Base-by-base conservation (phyloP, 2,329 filamentous ascomycete species). In the Neurospora sp. region DNA sequence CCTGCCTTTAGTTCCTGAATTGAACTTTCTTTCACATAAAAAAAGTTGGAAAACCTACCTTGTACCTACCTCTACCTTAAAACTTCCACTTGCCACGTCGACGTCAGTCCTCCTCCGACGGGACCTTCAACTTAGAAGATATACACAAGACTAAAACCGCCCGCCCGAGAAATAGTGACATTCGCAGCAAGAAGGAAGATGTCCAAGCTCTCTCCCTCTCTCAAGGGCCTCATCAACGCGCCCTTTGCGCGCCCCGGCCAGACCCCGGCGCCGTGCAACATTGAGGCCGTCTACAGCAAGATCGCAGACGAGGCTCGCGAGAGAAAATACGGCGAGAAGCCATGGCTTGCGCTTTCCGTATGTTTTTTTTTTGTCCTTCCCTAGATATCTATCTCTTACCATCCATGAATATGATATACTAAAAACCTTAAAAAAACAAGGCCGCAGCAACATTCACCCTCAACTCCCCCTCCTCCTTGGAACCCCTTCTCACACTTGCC, bases 361-460 rank as follows among this genome's bases (percentile, higher is more conserved):
- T 28, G 71, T 71, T 11, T 28, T 28, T 23, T 28, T 28, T 28
- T 28, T 8, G 28, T n/a, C 28, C 28, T 33, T 33, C 28, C 28
- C 28, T 23, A 23, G 2, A 0, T 33, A 33, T 33, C 28, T 33
- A 33, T 33, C 28, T 33, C 33, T 33, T 33, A 33, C 33, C 33
- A 6, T 6, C 4, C 28, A 28, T 28, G 6, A 33, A 66, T 33
- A 52, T 10, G 39, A 66, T 52, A 6, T 38, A 10, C n/a, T 38
- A 19, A 40, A 1, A 28, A 3, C 23, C 23, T 3, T 8, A 8
- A 33, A 6, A 33, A n/a, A 66, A 19, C 69, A 19, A 33, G 89
- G 91, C 92, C 0, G 92, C 92, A 39, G 89, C 92, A 19, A 93
- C 92, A 1, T 92, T 95, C 82, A 96, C 92, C 0, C 88, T 96